Evolutionary conservation across 495 filamentous ascomycete species (phyloP).

Genomic region (Podospora didyma): DNA sequence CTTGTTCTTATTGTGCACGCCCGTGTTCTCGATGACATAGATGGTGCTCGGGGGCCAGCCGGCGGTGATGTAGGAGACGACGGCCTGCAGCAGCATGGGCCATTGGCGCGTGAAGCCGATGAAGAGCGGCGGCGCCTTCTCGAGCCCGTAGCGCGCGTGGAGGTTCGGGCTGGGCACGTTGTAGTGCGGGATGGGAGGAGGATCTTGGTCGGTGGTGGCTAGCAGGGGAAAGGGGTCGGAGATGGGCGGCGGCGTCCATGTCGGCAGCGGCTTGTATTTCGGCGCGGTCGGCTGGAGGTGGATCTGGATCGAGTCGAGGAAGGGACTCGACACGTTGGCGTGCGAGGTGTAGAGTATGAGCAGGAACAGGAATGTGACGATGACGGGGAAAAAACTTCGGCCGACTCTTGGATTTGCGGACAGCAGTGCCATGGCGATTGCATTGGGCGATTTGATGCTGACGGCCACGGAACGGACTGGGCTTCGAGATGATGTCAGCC

Average conservation of each 20-base stretch:
- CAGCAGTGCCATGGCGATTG: background rate
- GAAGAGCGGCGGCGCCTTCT: slow-evolving; percentile 45
- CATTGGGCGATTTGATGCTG: background rate
- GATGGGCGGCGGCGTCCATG: slow-evolving; percentile 27
- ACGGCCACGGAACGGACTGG: no score
- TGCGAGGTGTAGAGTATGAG: slow-evolving; percentile 22
- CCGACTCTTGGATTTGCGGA: slow-evolving; percentile 2
- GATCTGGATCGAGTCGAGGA: slow-evolving; percentile 23
- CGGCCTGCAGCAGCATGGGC: slow-evolving; percentile 54
- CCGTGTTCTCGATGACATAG: slow-evolving; percentile 60
- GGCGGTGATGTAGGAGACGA: slow-evolving; percentile 54
- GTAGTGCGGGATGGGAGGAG: slow-evolving; percentile 40
- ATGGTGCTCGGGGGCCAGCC: slow-evolving; percentile 59
- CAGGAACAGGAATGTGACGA: slow-evolving; percentile 11
- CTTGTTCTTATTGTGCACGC: slow-evolving; percentile 52
- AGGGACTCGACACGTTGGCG: slow-evolving; percentile 8
- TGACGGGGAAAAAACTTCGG: background rate
- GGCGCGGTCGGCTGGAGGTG: slow-evolving; percentile 22
- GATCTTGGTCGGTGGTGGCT: slow-evolving; percentile 34
- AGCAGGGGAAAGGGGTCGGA: slow-evolving; percentile 34
- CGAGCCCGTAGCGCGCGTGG: slow-evolving; percentile 28
- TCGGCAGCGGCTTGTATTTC: slow-evolving; percentile 31
- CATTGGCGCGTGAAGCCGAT: slow-evolving; percentile 58
- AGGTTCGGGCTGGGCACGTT: slow-evolving; percentile 33
- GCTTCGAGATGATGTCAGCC: no score